A percentile compares a stretch with the other conserved stretches of the same genome.
These are phyloP conservation scores for Ceratocystis cacaofunesta DNA, from an alignment of 2,329 filamentous ascomycete species.

Conservation along the genomic window DNA sequence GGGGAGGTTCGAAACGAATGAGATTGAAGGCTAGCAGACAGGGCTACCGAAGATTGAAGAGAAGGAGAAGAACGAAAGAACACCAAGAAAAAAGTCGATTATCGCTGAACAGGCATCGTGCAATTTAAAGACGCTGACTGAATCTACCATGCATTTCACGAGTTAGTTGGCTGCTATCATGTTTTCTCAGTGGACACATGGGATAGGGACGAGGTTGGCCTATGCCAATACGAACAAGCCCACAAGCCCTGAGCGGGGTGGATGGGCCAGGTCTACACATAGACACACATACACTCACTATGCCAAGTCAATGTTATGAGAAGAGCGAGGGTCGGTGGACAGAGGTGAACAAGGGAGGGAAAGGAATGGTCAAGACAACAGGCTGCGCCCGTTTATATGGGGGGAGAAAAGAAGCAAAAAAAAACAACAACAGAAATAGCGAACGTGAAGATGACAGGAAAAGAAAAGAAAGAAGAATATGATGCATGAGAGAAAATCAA, in stretches of 20 bases:
- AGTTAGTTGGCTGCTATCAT: not conserved
- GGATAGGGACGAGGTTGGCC: conserved; percentile 6
- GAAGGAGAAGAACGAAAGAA: not conserved
- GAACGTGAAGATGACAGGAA: not conserved
- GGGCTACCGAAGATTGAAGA: not conserved
- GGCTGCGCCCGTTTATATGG: conserved; percentile 3
- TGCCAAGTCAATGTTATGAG: not conserved
- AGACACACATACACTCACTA: not conserved
- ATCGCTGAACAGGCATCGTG: conserved; percentile 4
- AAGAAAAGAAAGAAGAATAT: not conserved
- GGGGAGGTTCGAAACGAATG: not conserved
- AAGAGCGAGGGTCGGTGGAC: not conserved
- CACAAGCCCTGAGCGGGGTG: conserved; percentile 5
- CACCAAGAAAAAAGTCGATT: not conserved
- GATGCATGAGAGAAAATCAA: not conserved
- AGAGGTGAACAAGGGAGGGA: not conserved
- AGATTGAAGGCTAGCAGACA: not conserved
- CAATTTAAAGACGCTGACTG: not conserved
- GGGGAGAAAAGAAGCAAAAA: not conserved
- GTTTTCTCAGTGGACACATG: conserved; percentile 4
- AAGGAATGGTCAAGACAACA: not conserved
- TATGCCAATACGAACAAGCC: conserved; percentile 5
- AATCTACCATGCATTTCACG: not conserved
- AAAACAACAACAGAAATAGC: not conserved
- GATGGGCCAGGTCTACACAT: conserved; percentile 5